These are phyloP conservation scores for Yarrowia bubula DNA, from an alignment of 805 yeast genomes.

Conservation along the genomic window DNA sequence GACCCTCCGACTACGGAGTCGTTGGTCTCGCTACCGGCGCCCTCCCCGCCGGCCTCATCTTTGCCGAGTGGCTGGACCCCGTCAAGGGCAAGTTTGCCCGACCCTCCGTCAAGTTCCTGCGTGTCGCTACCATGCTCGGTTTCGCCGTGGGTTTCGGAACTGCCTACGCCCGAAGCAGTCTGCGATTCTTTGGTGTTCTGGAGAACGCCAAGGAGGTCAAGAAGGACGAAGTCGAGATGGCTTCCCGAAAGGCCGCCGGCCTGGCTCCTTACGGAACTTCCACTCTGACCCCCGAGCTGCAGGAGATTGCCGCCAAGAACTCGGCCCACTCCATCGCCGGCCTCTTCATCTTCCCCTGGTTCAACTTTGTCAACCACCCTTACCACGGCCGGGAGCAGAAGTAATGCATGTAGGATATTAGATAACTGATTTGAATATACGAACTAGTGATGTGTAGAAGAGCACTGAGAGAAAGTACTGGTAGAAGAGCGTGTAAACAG, in stretches of 20 bases:
- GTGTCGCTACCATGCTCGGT: conserved; percentile 64
- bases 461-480: not conserved
- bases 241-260: conserved; percentile 61
- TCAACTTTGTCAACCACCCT: conserved; percentile 76
- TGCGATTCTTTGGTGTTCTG: conserved; percentile 73
- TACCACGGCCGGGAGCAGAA: conserved; percentile 55
- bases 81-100: conserved; percentile 46
- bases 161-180: conserved; percentile 63
- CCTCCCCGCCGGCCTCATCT: conserved; percentile 49
- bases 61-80: conserved; percentile 51
- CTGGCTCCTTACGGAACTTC: conserved; percentile 65
- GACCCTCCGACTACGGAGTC: conserved; percentile 60
- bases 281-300: conserved; percentile 62
- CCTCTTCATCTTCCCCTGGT: conserved; percentile 71
- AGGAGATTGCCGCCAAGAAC: conserved; percentile 73
- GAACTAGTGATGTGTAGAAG: not conserved
- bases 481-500: not conserved
- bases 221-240: conserved; percentile 72
- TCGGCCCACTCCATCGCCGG: conserved; percentile 66
- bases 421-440: conserved; percentile 1
- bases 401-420: conserved; percentile 24
- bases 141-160: conserved; percentile 68
- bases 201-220: conserved; percentile 71
- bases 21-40: conserved; percentile 50
- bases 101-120: conserved; percentile 57